Evolutionary conservation across 768 basidiomycete species (phyloP).

Genomic region (Arthromyces matolae): DNA sequence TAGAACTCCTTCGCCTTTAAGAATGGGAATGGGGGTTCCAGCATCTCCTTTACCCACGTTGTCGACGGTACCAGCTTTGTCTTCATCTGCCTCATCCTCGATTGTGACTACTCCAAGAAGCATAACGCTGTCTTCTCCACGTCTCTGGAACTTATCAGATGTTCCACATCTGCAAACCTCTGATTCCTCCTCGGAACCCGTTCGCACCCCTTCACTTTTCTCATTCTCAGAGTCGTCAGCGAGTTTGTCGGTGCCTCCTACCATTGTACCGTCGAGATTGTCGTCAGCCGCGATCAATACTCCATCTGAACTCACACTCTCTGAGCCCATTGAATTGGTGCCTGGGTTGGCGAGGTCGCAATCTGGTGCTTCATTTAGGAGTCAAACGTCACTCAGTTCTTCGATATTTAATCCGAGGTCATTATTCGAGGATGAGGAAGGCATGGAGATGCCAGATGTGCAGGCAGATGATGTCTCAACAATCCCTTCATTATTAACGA

Average conservation of each 20-base stretch:
- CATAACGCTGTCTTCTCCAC: slow-evolving; percentile 2
- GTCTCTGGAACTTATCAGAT: not conserved
- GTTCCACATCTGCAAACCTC: slow-evolving; percentile 6
- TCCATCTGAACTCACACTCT: slow-evolving; percentile 1
- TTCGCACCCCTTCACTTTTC: slow-evolving; percentile 18
- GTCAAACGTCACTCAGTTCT: slow-evolving; percentile 42
- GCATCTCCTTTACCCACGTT: slow-evolving; percentile 4
- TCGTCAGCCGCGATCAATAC: not conserved
- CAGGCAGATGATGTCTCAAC: slow-evolving; percentile 40
- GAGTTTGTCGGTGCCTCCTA: slow-evolving; percentile 3
- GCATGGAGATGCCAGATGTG: slow-evolving; percentile 21
- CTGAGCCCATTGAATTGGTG: not conserved
- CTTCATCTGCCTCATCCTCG: slow-evolving; percentile 4
- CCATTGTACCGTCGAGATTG: slow-evolving; percentile 1
- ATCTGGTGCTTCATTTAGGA: slow-evolving; percentile 30
- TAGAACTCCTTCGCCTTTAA: slow-evolving; percentile 34
- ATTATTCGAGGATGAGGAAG: slow-evolving; percentile 21
- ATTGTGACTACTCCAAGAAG: slow-evolving; percentile 10
- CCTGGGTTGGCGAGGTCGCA: slow-evolving; percentile 15
- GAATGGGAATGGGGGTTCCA: no score
- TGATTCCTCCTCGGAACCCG: slow-evolving; percentile 4
- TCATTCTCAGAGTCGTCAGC: slow-evolving; percentile 37
- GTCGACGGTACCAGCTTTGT: slow-evolving; percentile 6
- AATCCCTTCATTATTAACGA: slow-evolving; percentile 55
- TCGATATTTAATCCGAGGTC: slow-evolving; percentile 35